Evolutionary conservation across 306 rosid genomes (phyloP), one percentile per base, ranked within the genome.

Genomic region (Neltuma alba): DNA sequence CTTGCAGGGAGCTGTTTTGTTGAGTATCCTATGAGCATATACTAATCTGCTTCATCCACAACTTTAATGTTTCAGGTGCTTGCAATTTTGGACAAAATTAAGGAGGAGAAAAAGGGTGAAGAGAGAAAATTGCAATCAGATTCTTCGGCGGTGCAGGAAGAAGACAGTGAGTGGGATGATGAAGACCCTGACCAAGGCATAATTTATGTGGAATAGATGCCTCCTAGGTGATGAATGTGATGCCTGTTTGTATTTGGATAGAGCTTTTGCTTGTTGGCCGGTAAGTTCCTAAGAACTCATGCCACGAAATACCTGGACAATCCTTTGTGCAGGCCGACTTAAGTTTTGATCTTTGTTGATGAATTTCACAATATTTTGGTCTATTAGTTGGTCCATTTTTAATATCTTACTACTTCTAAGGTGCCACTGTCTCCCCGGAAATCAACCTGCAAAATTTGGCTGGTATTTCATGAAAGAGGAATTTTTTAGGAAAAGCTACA

Each of bases 61-160:
- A 0, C 66, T 62, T 79, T 75, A 79, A 58, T 31, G 47, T 81
- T 84, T 70, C 95, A 93, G 98, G 98, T 95, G 70, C 91, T 95
- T 85, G 94, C 96, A 80, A 89, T 95, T 71, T 85, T 90, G 71
- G 98, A 95, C 82, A 86, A 82, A 82, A 88, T 95, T 78, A 95
- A 95, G 87, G 80, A 90, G 36, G 97, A 91, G 42, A 83, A 88
- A 60, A 85, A 58, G 54, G 74, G 23, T 41, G 1, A 31, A 12
- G 86, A 68, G 33, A 63, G 28, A 9, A 58, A 69, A 57, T 90
- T 82, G 48, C 83, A 76, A 68, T 60, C 71, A 9, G 91, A 89
- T 81, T 74, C 88, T 69, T 86, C 91, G 3, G 54, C 81, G 1
- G 70, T 38, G 8, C 63, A 76, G 71, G 81, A 82, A 68, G 97